phyloP scores from a whole-genome alignment of 2,329 filamentous ascomycete species.

The Juglanconis sp. region DNA sequence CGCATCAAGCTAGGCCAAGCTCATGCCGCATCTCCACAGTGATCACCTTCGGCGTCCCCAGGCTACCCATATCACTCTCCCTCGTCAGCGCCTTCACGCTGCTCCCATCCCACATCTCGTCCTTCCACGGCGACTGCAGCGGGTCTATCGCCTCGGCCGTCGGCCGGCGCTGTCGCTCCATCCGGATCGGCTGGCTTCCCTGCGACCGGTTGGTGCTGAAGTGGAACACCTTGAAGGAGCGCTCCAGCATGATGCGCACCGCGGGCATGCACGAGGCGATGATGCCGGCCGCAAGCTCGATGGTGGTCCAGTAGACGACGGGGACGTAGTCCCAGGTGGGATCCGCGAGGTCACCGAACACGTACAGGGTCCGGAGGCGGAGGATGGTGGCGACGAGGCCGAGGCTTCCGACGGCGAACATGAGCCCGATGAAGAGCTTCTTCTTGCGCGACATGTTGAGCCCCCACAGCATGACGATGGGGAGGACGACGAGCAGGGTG shows the following conservation, averaged over 20 bases:
- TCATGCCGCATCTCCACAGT: not conserved
- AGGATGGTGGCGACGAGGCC: conserved; percentile 14
- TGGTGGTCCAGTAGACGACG: conserved; percentile 13
- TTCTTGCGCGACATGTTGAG: conserved; percentile 16
- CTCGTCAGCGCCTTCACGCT: not conserved
- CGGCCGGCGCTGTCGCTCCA: conserved; percentile 12
- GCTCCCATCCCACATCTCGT: not conserved
- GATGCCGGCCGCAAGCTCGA: conserved; percentile 17
- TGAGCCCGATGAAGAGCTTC: conserved; percentile 13
- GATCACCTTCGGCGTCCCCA: not conserved
- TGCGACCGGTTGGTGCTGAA: not conserved
- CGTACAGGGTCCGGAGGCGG: conserved; percentile 4
- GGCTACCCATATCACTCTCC: not conserved
- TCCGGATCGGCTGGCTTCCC: not conserved
- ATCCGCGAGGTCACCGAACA: conserved; percentile 7
- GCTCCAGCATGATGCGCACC: conserved; percentile 12
- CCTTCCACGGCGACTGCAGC: not conserved
- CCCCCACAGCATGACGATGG: conserved; percentile 13
- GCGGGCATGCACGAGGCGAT: conserved; percentile 16
- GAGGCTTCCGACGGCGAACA: conserved; percentile 17
- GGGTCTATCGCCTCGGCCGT: not conserved
- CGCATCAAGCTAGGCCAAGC: no score
- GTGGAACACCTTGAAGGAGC: conserved; percentile 8
- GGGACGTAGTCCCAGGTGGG: conserved; percentile 10
- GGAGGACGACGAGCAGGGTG: conserved; percentile 12